Percentiles rank a stretch among this genome's conserved stretches.
phyloP scores from a whole-genome alignment of 2,329 filamentous ascomycete species.

The Colletotrichum tamarilloi region DNA sequence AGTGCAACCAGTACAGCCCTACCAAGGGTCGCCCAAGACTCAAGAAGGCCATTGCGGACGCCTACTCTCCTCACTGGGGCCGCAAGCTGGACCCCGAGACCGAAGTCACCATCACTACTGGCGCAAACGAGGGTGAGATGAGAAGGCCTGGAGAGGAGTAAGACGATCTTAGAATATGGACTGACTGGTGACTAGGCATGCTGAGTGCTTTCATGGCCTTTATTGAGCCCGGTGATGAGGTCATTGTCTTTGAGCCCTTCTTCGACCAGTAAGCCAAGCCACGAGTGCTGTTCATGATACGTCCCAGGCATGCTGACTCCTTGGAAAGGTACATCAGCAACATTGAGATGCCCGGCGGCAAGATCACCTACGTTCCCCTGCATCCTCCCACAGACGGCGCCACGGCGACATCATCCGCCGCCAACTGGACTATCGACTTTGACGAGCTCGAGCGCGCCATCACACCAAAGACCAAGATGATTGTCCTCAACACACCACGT shows the following conservation, averaged over 20 bases:
- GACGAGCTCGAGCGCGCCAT: slow-evolving; percentile 84
- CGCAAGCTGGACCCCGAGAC: slow-evolving; percentile 85
- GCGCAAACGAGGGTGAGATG: slow-evolving; percentile 77
- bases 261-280: slow-evolving; percentile 81
- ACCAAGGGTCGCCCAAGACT: slow-evolving; percentile 92
- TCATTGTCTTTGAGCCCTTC: slow-evolving; percentile 98
- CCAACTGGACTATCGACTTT: slow-evolving; percentile 90
- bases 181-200: slow-evolving; percentile 70
- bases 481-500: slow-evolving; percentile 85
- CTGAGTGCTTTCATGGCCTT: slow-evolving; percentile 98
- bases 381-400: slow-evolving; percentile 87
- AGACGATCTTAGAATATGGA: not conserved
- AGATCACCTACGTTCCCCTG: slow-evolving; percentile 94
- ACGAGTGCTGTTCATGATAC: not conserved
- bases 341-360: slow-evolving; percentile 97
- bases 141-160: not conserved
- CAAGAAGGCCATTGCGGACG: slow-evolving; percentile 91
- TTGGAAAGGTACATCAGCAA: slow-evolving; percentile 84
- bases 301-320: slow-evolving; percentile 7
- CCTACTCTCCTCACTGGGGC: slow-evolving; percentile 91
- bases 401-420: slow-evolving; percentile 82
- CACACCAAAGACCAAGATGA: slow-evolving; percentile 92
- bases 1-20: slow-evolving; percentile 98
- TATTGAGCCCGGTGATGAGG: slow-evolving; percentile 92
- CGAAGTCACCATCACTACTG: slow-evolving; percentile 94